Conservation (phyloP, 257 asterid genomes). For the Nicotiana benthamiana region DNA sequence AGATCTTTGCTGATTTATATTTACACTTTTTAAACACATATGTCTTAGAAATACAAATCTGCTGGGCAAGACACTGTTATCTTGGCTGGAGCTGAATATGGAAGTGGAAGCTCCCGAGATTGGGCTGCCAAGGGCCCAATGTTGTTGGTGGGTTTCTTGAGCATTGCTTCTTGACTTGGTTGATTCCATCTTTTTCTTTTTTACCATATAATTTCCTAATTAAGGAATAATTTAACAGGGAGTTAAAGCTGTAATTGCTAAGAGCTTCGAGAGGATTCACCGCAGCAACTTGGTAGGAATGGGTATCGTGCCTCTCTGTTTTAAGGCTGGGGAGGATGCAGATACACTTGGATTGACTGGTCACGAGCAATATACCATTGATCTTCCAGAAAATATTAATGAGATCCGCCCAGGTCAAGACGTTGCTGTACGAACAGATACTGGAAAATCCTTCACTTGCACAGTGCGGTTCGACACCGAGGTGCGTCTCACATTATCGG, state of each 20-base stretch:
- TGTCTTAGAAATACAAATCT: slow-evolving; percentile 69
- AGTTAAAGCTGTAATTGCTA: slow-evolving; percentile 93
- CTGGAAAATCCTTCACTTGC: slow-evolving; percentile 82
- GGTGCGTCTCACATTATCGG: slow-evolving; percentile 32
- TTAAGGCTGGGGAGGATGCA: slow-evolving; percentile 94
- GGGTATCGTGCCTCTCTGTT: slow-evolving; percentile 93
- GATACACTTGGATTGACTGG: slow-evolving; percentile 87
- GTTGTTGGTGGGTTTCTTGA: slow-evolving; percentile 53
- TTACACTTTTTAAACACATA: slow-evolving; percentile 8
- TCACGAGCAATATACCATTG: slow-evolving; percentile 77
- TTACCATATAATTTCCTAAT: neutral
- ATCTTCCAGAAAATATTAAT: slow-evolving; percentile 66
- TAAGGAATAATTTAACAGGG: slow-evolving; percentile 40
- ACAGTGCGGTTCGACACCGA: slow-evolving; percentile 81
- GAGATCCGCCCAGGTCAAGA: slow-evolving; percentile 95
- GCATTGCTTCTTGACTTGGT: neutral
- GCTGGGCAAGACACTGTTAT: slow-evolving; percentile 73
- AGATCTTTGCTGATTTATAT: neutral
- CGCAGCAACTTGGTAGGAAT: slow-evolving; percentile 94
- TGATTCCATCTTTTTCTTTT: neutral
- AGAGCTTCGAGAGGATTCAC: slow-evolving; percentile 91
- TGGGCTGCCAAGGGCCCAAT: slow-evolving; percentile 99
- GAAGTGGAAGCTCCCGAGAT: slow-evolving; percentile 98
- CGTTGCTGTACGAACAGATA: slow-evolving; percentile 54
- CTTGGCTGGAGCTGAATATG: slow-evolving; percentile 98